phyloP scores from a whole-genome alignment of 208 protist species.

The Trypanosoma rangeli region DNA sequence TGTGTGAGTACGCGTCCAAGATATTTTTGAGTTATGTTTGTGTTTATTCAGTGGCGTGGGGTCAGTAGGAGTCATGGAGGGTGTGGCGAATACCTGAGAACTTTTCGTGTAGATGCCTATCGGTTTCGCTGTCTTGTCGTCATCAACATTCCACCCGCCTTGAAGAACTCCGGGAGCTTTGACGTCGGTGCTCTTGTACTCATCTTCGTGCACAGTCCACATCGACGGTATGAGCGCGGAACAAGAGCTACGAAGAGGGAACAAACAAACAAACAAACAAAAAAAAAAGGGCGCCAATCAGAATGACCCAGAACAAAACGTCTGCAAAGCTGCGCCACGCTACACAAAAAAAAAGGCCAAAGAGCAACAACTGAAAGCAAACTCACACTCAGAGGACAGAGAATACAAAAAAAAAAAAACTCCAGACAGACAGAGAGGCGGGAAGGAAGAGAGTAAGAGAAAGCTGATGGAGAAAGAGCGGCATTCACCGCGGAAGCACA shows the following conservation, averaged over 20 bases:
- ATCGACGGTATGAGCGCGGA: conserved; percentile 34
- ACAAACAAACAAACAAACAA: conserved; percentile 11
- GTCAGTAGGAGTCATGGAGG: conserved; percentile 43
- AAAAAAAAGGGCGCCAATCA: conserved; percentile 1
- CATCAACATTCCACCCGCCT: conserved; percentile 40
- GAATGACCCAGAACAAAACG: conserved; percentile 2
- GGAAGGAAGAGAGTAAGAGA: no score
- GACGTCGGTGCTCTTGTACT: conserved; percentile 56
- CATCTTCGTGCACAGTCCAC: conserved; percentile 88
- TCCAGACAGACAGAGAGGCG: no score
- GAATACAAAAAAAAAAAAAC: no score
- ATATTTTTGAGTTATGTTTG: conserved; percentile 28
- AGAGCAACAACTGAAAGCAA: no score
- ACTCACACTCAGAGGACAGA: no score
- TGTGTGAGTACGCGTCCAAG: conserved; percentile 36
- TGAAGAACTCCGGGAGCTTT: conserved; percentile 56
- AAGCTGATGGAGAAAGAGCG: no score
- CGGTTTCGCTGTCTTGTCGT: conserved; percentile 26
- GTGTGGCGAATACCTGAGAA: conserved; percentile 69
- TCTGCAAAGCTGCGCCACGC: not conserved
- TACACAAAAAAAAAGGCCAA: no score
- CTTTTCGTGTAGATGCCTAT: conserved; percentile 77
- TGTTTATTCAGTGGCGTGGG: conserved; percentile 41
- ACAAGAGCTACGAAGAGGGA: not conserved
- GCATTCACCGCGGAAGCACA: no score